Percentiles rank a stretch among this genome's conserved stretches.
Evolutionary conservation across 1,139 yeast species (phyloP).

Genomic region (Hyphopichia burtonii): DNA sequence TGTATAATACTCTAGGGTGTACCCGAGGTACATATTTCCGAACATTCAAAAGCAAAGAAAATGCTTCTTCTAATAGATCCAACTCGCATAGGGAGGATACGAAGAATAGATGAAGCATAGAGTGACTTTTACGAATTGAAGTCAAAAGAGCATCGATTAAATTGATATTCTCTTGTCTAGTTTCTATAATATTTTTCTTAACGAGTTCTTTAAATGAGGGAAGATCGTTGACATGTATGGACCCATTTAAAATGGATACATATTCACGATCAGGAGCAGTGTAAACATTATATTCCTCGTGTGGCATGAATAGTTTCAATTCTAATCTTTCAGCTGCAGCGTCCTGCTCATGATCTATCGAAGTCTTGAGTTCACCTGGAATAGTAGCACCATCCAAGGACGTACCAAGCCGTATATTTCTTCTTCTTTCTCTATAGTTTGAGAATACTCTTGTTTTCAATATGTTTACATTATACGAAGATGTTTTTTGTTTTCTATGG

Average conservation of each 20-base stretch:
- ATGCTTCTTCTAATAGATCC: conserved; percentile 24
- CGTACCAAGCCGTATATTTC: conserved; percentile 16
- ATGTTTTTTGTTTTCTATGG: neutral
- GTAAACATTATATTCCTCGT: conserved; percentile 27
- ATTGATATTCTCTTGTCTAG: conserved; percentile 12
- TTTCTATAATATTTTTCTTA: conserved; percentile 7
- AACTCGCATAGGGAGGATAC: conserved; percentile 27
- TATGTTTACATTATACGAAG: neutral
- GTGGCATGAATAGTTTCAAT: conserved; percentile 23
- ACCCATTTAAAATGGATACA: conserved; percentile 27
- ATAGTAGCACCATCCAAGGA: conserved; percentile 9
- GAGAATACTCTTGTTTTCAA: conserved; percentile 9
- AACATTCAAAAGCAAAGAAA: conserved; percentile 20
- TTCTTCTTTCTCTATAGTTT: conserved; percentile 25
- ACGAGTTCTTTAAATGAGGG: conserved; percentile 23
- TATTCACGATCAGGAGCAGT: conserved; percentile 18
- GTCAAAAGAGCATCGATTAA: neutral
- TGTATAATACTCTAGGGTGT: conserved; percentile 9
- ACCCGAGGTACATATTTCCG: conserved; percentile 14
- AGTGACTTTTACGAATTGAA: conserved; percentile 17
- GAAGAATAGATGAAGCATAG: conserved; percentile 24
- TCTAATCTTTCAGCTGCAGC: conserved; percentile 9
- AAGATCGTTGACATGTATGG: conserved; percentile 25
- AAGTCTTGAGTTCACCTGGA: conserved; percentile 12
- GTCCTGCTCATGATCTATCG: conserved; percentile 21